These are phyloP conservation scores for Eucalyptus virginea DNA, from an alignment of 345 rosid genomes.

Conservation along the genomic window DNA sequence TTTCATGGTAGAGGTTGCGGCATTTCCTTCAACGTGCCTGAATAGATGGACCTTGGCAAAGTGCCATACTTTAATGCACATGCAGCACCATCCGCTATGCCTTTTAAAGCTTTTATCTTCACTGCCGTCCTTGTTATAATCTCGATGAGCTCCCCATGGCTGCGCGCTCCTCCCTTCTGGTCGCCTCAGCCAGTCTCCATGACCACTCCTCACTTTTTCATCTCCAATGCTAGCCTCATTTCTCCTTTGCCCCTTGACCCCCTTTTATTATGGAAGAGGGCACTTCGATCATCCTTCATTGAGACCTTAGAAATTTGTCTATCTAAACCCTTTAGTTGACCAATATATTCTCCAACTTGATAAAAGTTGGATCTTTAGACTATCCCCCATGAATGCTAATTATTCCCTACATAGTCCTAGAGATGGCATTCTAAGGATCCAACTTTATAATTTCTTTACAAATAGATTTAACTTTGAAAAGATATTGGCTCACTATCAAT, in stretches of 20 bases:
- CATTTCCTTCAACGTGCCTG: not conserved
- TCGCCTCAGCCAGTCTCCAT: not conserved
- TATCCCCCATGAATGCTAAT: too few relatives aligned
- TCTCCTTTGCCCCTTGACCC: not conserved
- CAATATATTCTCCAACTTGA: not conserved
- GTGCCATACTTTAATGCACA: not conserved
- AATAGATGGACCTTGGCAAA: not conserved
- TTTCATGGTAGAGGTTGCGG: not conserved
- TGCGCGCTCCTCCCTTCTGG: not conserved
- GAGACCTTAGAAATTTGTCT: not conserved
- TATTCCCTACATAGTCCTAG: too few relatives aligned
- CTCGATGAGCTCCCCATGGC: not conserved
- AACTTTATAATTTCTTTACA: too few relatives aligned
- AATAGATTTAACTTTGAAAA: too few relatives aligned
- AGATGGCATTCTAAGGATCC: too few relatives aligned
- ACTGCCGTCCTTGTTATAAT: not conserved
- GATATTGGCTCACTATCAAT: too few relatives aligned
- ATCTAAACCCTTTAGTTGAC: not conserved
- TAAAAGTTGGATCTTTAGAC: too few relatives aligned
- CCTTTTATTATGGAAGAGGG: not conserved
- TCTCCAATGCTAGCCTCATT: not conserved
- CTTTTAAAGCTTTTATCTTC: not conserved
- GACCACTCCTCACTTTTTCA: not conserved
- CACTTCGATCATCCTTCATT: not conserved
- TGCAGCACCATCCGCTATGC: not conserved